Percentiles rank a stretch among this genome's conserved stretches.
Evolutionary conservation across 2,329 filamentous ascomycete species (phyloP).

Genomic region (Xylariaceae sp.): DNA sequence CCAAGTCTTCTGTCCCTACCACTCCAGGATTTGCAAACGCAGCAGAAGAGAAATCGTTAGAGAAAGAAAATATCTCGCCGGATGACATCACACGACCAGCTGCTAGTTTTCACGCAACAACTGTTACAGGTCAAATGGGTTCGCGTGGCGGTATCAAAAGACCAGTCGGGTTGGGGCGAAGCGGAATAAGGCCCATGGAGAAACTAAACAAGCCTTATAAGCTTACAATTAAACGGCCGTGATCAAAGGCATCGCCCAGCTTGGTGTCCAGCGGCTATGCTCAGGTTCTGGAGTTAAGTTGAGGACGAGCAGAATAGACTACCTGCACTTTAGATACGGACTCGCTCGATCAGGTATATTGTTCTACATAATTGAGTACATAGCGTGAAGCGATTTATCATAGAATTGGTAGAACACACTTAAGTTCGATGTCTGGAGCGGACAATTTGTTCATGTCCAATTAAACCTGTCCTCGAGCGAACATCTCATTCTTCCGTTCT

Average conservation of each 20-base stretch:
- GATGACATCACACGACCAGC: conserved; percentile 40
- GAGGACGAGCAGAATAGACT: too few relatives aligned
- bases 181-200: conserved; percentile 48
- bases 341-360: too few relatives aligned
- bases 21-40: background rate
- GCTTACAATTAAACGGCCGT: conserved; percentile 49
- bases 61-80: conserved; percentile 29
- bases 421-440: too few relatives aligned
- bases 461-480: too few relatives aligned
- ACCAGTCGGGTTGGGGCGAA: conserved; percentile 41
- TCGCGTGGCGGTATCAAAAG: conserved; percentile 40
- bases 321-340: too few relatives aligned
- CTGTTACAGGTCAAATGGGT: conserved; percentile 38
- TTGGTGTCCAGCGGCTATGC: too few relatives aligned
- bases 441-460: too few relatives aligned
- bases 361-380: too few relatives aligned
- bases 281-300: too few relatives aligned
- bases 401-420: too few relatives aligned
- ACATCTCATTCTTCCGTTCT: too few relatives aligned
- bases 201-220: conserved; percentile 55
- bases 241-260: background rate
- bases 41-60: conserved; percentile 14
- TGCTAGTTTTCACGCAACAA: conserved; percentile 51
- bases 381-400: too few relatives aligned
- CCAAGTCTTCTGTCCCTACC: background rate